A percentile compares a stretch with the other conserved stretches of the same genome.
Evolutionary conservation across 805 yeast species (phyloP).

Genomic region (Candida ponderosae): DNA sequence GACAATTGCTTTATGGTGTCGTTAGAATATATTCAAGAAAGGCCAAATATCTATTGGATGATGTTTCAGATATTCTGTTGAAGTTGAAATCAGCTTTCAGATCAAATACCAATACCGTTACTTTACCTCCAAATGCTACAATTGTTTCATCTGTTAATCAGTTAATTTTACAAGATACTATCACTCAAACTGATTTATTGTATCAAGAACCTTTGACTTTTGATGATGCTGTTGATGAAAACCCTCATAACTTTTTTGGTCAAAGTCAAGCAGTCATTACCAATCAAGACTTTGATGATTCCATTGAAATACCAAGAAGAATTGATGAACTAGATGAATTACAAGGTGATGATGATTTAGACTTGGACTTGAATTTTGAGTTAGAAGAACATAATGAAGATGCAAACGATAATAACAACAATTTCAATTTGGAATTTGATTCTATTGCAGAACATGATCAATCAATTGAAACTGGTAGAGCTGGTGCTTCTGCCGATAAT

Average conservation of each 20-base stretch:
- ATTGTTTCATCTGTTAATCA: conserved; percentile 51
- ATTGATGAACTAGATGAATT: conserved; percentile 21
- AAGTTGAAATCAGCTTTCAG: conserved; percentile 64
- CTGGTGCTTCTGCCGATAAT: conserved; percentile 12
- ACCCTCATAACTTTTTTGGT: conserved; percentile 11
- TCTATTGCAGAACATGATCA: conserved; percentile 17
- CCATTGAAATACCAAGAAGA: conserved; percentile 61
- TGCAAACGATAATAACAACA: conserved; percentile 12
- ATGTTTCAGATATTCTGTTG: conserved; percentile 68
- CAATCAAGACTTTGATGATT: conserved; percentile 35
- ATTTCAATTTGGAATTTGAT: conserved; percentile 18
- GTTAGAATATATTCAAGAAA: conserved; percentile 81
- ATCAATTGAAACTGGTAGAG: conserved; percentile 51
- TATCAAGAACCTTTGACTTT: conserved; percentile 49
- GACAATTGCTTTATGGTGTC: conserved; percentile 80
- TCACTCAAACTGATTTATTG: conserved; percentile 69
- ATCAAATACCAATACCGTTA: conserved; percentile 36
- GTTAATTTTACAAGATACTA: conserved; percentile 65
- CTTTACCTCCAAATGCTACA: conserved; percentile 53
- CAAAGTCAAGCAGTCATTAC: conserved; percentile 8
- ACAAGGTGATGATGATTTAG: conserved; percentile 36
- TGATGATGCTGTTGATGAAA: conserved; percentile 15
- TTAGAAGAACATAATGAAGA: conserved; percentile 26
- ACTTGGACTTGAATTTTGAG: conserved; percentile 43
- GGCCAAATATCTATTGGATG: conserved; percentile 76